phyloP scores from a whole-genome alignment of 169 alveolate species.

The Babesia sp. region DNA sequence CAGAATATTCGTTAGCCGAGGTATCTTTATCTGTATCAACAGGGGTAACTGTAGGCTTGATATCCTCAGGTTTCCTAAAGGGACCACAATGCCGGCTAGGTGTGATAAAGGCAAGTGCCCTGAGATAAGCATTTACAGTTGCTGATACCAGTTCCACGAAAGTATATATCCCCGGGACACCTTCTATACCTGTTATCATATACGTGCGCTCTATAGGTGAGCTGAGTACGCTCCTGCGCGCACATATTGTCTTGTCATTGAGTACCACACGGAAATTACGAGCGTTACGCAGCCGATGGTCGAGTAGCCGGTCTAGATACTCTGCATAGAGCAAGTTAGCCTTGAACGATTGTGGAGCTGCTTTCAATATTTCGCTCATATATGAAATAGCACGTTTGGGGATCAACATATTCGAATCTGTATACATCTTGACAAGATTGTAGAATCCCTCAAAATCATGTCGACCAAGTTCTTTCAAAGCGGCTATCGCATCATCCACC shows the following conservation, averaged over 20 bases:
- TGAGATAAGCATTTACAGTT: constrained; percentile 39
- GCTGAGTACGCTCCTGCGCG: constrained; percentile 12
- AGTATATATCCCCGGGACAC: constrained; percentile 39
- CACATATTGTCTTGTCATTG: constrained; percentile 31
- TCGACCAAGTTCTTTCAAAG: constrained; percentile 7
- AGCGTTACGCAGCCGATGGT: constrained; percentile 42
- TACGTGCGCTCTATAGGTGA: constrained; percentile 16
- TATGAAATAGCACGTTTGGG: constrained; percentile 47
- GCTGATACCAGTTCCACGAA: constrained; percentile 47
- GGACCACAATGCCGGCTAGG: background rate
- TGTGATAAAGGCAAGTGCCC: constrained; percentile 14
- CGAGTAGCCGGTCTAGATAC: constrained; percentile 47
- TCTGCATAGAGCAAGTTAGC: constrained; percentile 52
- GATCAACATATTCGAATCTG: constrained; percentile 45
- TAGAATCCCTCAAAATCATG: constrained; percentile 49
- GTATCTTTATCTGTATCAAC: constrained; percentile 84
- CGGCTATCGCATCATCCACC: constrained; percentile 37
- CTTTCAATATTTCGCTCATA: constrained; percentile 34
- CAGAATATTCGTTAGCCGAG: background rate
- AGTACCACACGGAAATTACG: constrained; percentile 26
- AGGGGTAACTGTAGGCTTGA: constrained; percentile 59
- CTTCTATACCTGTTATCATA: constrained; percentile 40
- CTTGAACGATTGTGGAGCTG: constrained; percentile 45
- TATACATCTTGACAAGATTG: constrained; percentile 46
- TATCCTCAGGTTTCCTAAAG: background rate